Evolutionary conservation across 2,329 filamentous ascomycete species (phyloP).

Genomic region (Fusarium irregulare): DNA sequence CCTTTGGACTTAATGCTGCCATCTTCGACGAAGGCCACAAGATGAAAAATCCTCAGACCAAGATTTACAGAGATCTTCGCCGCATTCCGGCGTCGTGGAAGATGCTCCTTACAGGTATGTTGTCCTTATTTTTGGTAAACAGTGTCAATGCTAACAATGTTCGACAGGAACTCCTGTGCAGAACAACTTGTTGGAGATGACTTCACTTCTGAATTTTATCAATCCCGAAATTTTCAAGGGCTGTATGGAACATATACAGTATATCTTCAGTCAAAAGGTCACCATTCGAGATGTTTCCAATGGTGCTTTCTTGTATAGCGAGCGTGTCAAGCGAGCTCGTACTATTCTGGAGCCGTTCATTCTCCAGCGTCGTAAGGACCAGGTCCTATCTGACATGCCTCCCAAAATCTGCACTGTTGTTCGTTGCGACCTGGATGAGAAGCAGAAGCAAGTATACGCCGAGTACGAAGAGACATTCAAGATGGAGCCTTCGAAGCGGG

Average conservation of each 20-base stretch:
- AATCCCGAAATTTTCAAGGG: conserved; percentile 85
- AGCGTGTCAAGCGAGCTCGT: conserved; percentile 86
- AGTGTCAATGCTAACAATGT: conserved; percentile 29
- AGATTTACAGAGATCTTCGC: conserved; percentile 82
- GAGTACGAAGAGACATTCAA: conserved; percentile 72
- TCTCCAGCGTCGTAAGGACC: conserved; percentile 89
- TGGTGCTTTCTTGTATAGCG: conserved; percentile 84
- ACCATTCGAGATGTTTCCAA: conserved; percentile 83
- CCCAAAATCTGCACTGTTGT: conserved; percentile 81
- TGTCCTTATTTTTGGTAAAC: background rate
- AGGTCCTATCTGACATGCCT: conserved; percentile 87
- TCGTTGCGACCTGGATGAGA: conserved; percentile 80
- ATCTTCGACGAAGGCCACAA: conserved; percentile 97
- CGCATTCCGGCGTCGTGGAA: conserved; percentile 84
- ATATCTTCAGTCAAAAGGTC: conserved; percentile 92
- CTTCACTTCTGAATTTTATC: conserved; percentile 92
- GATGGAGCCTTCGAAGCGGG: conserved; percentile 65
- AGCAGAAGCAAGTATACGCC: conserved; percentile 80
- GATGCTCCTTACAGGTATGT: conserved; percentile 71
- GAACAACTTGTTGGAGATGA: conserved; percentile 93
- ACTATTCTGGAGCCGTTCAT: conserved; percentile 97
- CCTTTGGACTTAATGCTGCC: conserved; percentile 62
- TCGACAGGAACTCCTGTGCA: conserved; percentile 89
- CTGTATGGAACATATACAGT: conserved; percentile 81
- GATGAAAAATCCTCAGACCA: conserved; percentile 87